A percentile compares a stretch with the other conserved stretches of the same genome.
phyloP scores from a whole-genome alignment of 192 early-diverging fungal genomes.

The Coemansia asiatica region DNA sequence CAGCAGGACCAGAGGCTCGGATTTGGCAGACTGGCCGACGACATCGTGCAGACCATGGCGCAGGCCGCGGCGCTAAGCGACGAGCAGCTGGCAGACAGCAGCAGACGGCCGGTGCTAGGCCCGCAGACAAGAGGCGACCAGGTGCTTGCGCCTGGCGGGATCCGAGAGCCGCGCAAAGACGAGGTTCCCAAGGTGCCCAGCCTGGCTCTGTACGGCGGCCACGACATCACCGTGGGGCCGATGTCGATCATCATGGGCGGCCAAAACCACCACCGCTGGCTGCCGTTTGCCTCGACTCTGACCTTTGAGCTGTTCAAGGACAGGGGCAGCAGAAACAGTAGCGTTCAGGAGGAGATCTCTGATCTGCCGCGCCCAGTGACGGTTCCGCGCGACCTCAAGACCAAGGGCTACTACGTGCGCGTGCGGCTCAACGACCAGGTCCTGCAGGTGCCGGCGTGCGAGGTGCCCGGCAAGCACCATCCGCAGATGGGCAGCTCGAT shows the following conservation, averaged over 20 bases:
- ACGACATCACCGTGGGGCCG: constrained; percentile 34
- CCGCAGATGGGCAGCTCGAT: constrained; percentile 30
- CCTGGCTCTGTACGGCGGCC: constrained; percentile 34
- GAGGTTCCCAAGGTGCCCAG: constrained; percentile 27
- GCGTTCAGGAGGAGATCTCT: background rate
- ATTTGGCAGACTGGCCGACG: constrained; percentile 31
- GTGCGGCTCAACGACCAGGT: constrained; percentile 31
- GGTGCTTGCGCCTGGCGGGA: constrained; percentile 19
- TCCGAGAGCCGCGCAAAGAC: constrained; percentile 7
- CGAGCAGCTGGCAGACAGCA: background rate
- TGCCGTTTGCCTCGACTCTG: constrained; percentile 42
- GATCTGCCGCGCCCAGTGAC: constrained; percentile 10
- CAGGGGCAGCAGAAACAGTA: background rate
- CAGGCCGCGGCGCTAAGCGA: constrained; percentile 13
- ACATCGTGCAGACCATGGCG: constrained; percentile 27
- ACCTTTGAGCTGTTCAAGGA: constrained; percentile 47
- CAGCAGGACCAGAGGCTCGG: constrained; percentile 32
- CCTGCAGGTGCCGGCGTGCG: constrained; percentile 33
- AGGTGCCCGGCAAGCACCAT: constrained; percentile 35
- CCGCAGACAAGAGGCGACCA: constrained; percentile 18
- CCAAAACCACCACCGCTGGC: constrained; percentile 18
- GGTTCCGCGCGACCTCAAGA: background rate
- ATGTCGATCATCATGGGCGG: constrained; percentile 30
- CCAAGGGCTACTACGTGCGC: constrained; percentile 29
- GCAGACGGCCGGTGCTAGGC: constrained; percentile 11